Conservation (phyloP, 1,139 yeast genomes). For the Yamadazyma blattariae region DNA sequence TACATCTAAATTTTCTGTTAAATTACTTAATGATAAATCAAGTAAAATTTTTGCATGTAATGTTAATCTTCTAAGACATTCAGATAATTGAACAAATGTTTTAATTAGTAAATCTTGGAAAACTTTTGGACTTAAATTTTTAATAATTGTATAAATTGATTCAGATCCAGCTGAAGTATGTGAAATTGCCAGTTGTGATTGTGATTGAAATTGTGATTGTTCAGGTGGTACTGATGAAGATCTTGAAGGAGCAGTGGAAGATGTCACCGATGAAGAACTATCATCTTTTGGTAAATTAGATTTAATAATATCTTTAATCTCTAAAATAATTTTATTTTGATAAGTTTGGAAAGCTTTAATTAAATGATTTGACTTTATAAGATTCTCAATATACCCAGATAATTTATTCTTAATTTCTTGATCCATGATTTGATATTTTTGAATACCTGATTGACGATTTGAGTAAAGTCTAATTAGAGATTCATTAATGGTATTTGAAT, state of each 20-base stretch:
- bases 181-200: conserved; percentile 31
- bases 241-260: conserved; percentile 3
- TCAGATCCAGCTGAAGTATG: conserved; percentile 8
- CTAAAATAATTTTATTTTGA: conserved; percentile 65
- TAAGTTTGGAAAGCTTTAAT: conserved; percentile 63
- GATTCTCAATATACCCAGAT: conserved; percentile 47
- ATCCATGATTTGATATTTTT: conserved; percentile 32
- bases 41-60: conserved; percentile 77
- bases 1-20: conserved; percentile 35
- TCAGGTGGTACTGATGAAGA: conserved; percentile 9
- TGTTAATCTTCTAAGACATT: conserved; percentile 69
- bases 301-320: conserved; percentile 72
- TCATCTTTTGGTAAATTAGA: conserved; percentile 51
- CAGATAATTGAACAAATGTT: conserved; percentile 65
- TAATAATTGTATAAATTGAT: conserved; percentile 48
- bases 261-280: conserved; percentile 17
- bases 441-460: conserved; percentile 16
- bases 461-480: conserved; percentile 51
- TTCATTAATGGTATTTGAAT: conserved; percentile 39
- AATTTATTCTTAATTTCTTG: conserved; percentile 38
- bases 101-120: conserved; percentile 68
- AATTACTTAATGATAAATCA: conserved; percentile 64
- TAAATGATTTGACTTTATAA: conserved; percentile 63
- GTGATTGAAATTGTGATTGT: too few species aligned
- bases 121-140: conserved; percentile 66